Conservation (phyloP, 2,329 filamentous ascomycete genomes). For the Phaeophleospora eucalypticola region DNA sequence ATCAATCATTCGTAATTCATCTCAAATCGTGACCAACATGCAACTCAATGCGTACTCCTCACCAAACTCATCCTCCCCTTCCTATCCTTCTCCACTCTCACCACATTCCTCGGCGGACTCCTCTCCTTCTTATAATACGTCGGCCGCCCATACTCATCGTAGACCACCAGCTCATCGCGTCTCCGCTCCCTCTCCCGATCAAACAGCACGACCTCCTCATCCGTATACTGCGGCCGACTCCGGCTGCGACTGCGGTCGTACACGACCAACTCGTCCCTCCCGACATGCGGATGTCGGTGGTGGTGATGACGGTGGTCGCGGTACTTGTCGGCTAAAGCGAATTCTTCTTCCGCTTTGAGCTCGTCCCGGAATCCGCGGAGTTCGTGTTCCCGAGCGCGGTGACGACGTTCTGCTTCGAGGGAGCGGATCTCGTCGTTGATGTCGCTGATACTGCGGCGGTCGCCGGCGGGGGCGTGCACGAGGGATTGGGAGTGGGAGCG, state of each 20-base stretch:
- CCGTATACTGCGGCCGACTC: constrained; percentile 2
- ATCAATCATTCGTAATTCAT: neutral
- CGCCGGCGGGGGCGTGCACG: constrained; percentile 10
- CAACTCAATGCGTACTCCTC: constrained; percentile 49
- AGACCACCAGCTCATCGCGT: constrained; percentile 58
- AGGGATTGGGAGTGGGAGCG: constrained; percentile 14
- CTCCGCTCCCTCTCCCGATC: constrained; percentile 24
- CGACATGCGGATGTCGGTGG: too few species aligned
- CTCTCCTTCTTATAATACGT: constrained; percentile 36
- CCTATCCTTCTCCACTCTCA: constrained; percentile 80
- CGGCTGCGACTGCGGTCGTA: constrained; percentile 45
- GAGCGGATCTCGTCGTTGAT: constrained; percentile 70
- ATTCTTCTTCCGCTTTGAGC: constrained; percentile 46
- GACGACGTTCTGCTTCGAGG: constrained; percentile 58
- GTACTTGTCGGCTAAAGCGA: constrained; percentile 39
- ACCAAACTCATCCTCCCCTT: constrained; percentile 94
- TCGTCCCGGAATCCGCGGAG: constrained; percentile 56
- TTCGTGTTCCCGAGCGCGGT: constrained; percentile 1
- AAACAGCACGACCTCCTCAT: constrained; percentile 13
- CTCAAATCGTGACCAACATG: neutral
- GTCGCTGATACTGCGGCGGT: constrained; percentile 51
- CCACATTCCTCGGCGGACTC: constrained; percentile 48
- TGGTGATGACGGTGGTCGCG: constrained; percentile 28
- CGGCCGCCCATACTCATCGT: constrained; percentile 13
- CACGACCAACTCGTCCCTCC: neutral